Base-by-base conservation (phyloP, 352 stramenopile genomes). In the Phytophthora fragariaefolia region DNA sequence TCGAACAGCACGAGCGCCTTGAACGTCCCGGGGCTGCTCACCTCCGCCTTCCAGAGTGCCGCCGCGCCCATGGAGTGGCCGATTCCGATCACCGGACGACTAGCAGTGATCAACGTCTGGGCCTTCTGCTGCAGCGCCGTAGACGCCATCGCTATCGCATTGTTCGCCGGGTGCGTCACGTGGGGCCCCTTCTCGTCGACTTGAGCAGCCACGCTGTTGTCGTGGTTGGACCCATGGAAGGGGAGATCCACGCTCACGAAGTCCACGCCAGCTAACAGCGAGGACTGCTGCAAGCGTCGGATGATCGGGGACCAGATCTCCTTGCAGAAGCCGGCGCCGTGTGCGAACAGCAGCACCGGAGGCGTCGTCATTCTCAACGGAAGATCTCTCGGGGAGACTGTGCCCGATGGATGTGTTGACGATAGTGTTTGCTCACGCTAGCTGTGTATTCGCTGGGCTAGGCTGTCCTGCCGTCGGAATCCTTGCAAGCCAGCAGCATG, bases 1-100 rank as follows among this genome's bases (percentile, higher is more conserved):
- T 88, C 79, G 47, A 88, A 88, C 22, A 85, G 51, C 24, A 84
- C 58, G 1, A 87, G 61, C 0, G 63, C 71, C 24, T 81, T 65
- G 34, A 87, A 87, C 28, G 73, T 83, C 8, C 75, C 79, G 0
- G 79, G 74, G 26, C 54, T 69, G 9, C 13, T 53, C 23, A 67
- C 48, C 50, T 85, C 76, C 13, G 58, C 46, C 7, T 48, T 53
- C 76, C 71, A 85, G 18, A 83, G 51, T 4, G 67, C 63, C 6
- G 67, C 63, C 0, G 70, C 76, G 4, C 76, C 79, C 65, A 87
- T 73, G 1, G 79, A 87, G 17, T 87, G 79, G 28, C 79, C 79
- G 32, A 90, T 78, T 1, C 82, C 82, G 42, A 89, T 78, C 20
- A 90, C 48, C 32, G 79, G 66, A 12, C 49, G 24, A 17, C 62